Base-by-base conservation (phyloP, 2,329 filamentous ascomycete genomes). In the Orbilia oligospora region DNA sequence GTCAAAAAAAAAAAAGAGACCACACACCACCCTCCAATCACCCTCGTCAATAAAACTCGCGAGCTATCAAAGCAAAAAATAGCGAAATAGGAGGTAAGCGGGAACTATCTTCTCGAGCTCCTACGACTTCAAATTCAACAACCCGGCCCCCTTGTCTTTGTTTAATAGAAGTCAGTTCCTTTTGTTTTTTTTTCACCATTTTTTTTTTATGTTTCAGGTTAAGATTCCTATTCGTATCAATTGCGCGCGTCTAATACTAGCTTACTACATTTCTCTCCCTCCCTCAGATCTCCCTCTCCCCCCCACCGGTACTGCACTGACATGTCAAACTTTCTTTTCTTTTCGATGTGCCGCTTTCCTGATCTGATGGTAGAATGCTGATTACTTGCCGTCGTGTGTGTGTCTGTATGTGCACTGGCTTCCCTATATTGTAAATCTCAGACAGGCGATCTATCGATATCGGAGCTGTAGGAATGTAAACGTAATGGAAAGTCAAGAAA, bases 51-150 rank as follows among this genome's bases (percentile, higher is more conserved):
- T 61, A 61, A 61, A 44, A 41, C 56, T 24, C 3, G 22, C 24
- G 46, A 72, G 58, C 53, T 72, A 72, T 66, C 69, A 66, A 22
- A 58, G 18, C 33, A 56, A 18, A 36, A 73, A 68, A 30, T 36
- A 61, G 30, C 61, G 51, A 63, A 67, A 38, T 63, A 75, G 71
- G 71, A 66, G 56, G 56, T 61, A 61, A 49, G 71, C 75, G 75
- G 75, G 63, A 71, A 78, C 68, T 61, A 78, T 72, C 63, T 64
- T 78, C 61, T 77, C 64, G 75, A 78, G 75, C 75, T 78, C 75
- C 75, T 72, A 72, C 73, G 46, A 44, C 51, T 48, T 48, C 44
- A 53, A 9, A 30, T 41, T 36, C 10, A 41, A 41, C n/a, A 46
- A 20, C 36, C 20, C n/a, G 30, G 36, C 20, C 48, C 48, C 46